Percentiles rank a stretch among this genome's conserved stretches.
These are phyloP conservation scores for Sugiyamaella sp. DNA, from an alignment of 1,139 yeast genomes.

Conservation along the genomic window DNA sequence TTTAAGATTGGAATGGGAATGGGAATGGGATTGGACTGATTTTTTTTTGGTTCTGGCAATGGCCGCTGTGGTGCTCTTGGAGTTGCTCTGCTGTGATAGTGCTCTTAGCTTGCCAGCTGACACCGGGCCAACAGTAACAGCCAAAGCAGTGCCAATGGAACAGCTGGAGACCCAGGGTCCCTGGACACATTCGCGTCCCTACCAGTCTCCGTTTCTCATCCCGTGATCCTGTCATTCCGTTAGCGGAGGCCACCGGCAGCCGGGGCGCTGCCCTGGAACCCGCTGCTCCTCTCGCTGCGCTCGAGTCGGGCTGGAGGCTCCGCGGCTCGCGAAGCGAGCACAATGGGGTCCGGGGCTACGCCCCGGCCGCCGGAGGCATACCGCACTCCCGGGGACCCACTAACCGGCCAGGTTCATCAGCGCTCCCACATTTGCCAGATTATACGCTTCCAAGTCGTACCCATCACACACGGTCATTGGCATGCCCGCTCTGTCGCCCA, in stretches of 20 bases:
- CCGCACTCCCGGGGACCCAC: no score
- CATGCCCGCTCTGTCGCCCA: conserved; percentile 96
- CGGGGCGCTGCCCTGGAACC: no score
- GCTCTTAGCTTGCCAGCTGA: no score
- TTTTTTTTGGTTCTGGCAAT: background rate
- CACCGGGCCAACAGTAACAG: no score
- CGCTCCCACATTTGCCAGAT: conserved; percentile 41
- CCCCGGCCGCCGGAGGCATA: conserved; percentile 13
- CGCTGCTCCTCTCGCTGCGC: background rate
- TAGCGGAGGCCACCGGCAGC: no score
- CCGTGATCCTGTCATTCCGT: no score
- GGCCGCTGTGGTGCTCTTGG: background rate
- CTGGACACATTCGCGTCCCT: no score
- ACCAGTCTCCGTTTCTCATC: no score
- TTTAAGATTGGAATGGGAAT: background rate
- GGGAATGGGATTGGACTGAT: background rate
- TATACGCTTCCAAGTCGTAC: conserved; percentile 48
- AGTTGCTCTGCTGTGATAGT: no score
- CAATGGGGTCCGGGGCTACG: conserved; percentile 3
- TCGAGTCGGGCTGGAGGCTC: no score
- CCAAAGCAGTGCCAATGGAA: no score
- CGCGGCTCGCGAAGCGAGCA: background rate
- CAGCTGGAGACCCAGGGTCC: no score
- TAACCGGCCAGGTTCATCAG: conserved; percentile 15
- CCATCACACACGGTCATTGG: conserved; percentile 68